phyloP scores from a whole-genome alignment of 2,329 filamentous ascomycete species.

The Colletotrichum eleusines region DNA sequence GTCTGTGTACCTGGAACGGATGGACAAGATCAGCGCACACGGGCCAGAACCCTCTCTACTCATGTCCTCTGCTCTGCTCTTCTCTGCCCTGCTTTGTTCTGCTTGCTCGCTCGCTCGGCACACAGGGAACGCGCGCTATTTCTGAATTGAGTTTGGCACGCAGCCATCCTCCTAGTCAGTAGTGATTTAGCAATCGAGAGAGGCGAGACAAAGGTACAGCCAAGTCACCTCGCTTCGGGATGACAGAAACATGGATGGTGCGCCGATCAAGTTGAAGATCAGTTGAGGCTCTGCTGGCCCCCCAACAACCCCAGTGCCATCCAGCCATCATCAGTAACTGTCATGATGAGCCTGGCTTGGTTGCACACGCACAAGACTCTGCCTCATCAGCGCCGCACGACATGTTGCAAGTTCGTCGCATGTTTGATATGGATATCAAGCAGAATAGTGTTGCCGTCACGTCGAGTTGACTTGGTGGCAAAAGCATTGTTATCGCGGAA shows the following conservation, averaged over 20 bases:
- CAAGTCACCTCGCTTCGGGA: constrained; percentile 15
- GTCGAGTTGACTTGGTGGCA: neutral
- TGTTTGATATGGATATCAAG: neutral
- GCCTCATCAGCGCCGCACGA: neutral
- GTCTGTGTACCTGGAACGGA: constrained; percentile 15
- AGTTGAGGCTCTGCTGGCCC: constrained; percentile 9
- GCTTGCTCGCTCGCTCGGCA: constrained; percentile 6
- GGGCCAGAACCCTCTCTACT: neutral
- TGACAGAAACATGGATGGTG: constrained; percentile 33
- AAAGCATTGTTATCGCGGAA: neutral
- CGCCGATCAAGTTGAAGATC: constrained; percentile 18
- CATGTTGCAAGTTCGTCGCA: neutral
- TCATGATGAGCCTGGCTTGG: no score
- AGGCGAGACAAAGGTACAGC: constrained; percentile 3
- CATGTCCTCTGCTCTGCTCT: no score
- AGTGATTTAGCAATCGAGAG: neutral
- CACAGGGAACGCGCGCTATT: constrained; percentile 21
- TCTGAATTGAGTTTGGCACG: constrained; percentile 33
- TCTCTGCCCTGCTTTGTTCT: neutral
- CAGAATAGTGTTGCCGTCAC: neutral
- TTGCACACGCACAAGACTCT: no score
- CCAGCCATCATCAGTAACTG: neutral
- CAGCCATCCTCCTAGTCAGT: constrained; percentile 32
- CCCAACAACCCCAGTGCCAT: neutral
- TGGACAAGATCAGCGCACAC: constrained; percentile 3